Base-by-base conservation (phyloP, 2,329 filamentous ascomycete species). In the Akanthomyces muscarius region DNA sequence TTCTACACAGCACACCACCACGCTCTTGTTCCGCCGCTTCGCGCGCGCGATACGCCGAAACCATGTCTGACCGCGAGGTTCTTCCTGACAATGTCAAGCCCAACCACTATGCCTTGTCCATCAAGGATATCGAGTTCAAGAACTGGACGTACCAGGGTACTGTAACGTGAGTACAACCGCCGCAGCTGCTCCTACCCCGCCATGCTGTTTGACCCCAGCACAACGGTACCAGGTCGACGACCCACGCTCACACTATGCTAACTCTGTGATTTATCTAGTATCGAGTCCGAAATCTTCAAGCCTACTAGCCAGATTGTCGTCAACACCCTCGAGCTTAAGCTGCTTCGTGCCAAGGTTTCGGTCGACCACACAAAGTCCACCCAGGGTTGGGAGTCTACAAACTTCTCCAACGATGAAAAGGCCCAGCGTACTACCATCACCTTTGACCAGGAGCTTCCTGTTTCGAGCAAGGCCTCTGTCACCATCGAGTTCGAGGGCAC, bases 271-370 rank as follows among this genome's bases (percentile, higher is more conserved):
- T 45, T 18, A 30, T 66, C 38, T 66, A 89, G 86, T 67, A 96
- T 99, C 74, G 84, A 89, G 68, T 83, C 89, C 64, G 86, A 89
- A 64, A 83, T 98, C 74, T 82, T 83, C 68, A 86, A 88, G 73
- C 79, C 87, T 41, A 89, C 89, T 67, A 90, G 85, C 71, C 85
- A 92, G 68, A 87, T 99, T 66, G 86, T 90, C 48, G 80, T 98
- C 75, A 99, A 99, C 77, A 83, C 90, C 50, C 86, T 95, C 71
- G 88, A 97, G 74, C 84, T 99, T 70, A 90, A 90, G 72, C 83
- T 98, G 45, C 82, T 87, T 67, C 81, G 80, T 48, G 80, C 82
- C 67, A 86, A 89, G 72, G 77, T 94, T 62, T 78, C 80, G 53
- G 75, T 85, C 52, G 83, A 86, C 63, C 79, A 83, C 64, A 81